Evolutionary conservation across 2,329 filamentous ascomycete genomes (phyloP), one percentile per base, ranked within the genome.

Genomic region (Tolypocladium nubicola): DNA sequence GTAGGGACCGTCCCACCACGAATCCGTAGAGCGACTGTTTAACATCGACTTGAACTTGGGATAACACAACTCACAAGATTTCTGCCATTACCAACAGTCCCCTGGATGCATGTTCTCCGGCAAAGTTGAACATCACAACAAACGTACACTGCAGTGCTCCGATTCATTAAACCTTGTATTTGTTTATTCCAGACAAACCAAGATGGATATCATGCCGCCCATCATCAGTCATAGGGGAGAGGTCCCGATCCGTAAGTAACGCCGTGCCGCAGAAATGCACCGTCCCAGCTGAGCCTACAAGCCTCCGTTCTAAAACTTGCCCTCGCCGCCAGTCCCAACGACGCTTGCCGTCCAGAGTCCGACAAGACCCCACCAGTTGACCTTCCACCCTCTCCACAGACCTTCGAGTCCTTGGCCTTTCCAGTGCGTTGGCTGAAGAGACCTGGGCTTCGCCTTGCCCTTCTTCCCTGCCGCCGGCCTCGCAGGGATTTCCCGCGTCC

Each of bases 351-450:
- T 83, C 87, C 87, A 90, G 11, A 90, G 78, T 10, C 87, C 87
- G 13, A 89, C 83, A 8, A 90, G 70, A 0, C 87, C 87, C 86
- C 87, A 90, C 76, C 88, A 89, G 58, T 85, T 88, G 41, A 90
- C 85, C 68, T 88, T 85, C 86, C 87, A 90, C 0, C 87, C 87
- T 38, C 87, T 75, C 79, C 86, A 88, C 14, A 90, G 74, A 0
- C 87, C 87, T 47, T 84, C 77, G 10, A 86, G 68, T 4, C 87
- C 87, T 67, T 90, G 87, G 0, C 87, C 87, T 64, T 81, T 83
- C 56, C 74, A 73, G 61, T 78, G 77, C 1, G 66, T 63, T 14
- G 70, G 64, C 39, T 63, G 64, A 45, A 64, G 40, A n/a, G 64
- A 57, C 60, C 67, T 68, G 39, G 68, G 63, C 63, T 71, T 66